Evolutionary conservation across 768 basidiomycete species (phyloP), one percentile per base, ranked within the genome.

Genomic region (Lactifluus piperatus): DNA sequence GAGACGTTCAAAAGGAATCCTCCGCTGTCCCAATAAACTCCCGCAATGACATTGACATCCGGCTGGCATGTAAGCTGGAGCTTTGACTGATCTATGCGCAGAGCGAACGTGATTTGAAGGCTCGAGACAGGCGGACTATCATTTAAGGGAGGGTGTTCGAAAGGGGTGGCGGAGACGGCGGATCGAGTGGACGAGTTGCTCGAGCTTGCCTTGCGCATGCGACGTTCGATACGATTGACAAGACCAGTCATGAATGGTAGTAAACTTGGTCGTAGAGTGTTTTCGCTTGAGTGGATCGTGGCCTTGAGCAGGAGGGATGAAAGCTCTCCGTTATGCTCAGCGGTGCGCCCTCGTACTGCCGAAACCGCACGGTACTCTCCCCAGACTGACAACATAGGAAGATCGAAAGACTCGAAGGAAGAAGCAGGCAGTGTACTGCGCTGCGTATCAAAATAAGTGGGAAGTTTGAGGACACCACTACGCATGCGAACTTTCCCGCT

Each of bases 1-100:
- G 85, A 81, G 41, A 91, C 74, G 65, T 83, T 88, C 54, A 94
- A 71, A 50, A 93, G 73, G 67, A 97, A 94, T 0, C 93, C 94
- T 43, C 95, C 95, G 65, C 90, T 94, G 54, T 95, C 88, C 95
- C 95, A 98, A 48, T 90, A 81, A 34, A 97, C 68, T 1, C 86
- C 86, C 14, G 90, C 91, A 43, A 87, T 78, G n/a, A 97, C 94
- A 63, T 94, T 92, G 52, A 93, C 91, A 67, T 94, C 91, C 0
- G 92, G 92, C 60, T 85, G 83, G 64, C 95, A 97, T 0, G 88
- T 91, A 27, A 98, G 74, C 58, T 88, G 84, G 51, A 98, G 77
- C 55, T 80, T 84, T 0, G 95, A 97, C 67, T 86, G 81, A 68
- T 97, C 93, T 64, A 98, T 95, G 29, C 91, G 88, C 34, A 98